phyloP scores from a whole-genome alignment of 805 yeast genomes.

The Wickerhamomyces sydowiorum region DNA sequence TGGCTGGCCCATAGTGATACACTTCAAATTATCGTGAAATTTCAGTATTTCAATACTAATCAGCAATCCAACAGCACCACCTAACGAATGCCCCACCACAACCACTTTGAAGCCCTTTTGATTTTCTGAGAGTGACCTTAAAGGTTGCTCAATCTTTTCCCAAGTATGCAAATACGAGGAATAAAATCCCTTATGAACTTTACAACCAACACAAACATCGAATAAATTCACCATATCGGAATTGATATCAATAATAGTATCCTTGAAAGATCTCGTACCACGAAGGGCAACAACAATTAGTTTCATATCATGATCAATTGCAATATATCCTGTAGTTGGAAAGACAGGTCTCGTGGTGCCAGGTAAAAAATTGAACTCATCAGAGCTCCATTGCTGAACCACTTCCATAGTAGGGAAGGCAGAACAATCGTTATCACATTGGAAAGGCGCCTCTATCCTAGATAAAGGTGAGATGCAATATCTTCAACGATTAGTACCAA shows the following conservation, averaged over 20 bases:
- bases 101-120: constrained; percentile 6
- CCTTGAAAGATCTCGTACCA: constrained; percentile 23
- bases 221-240: constrained; percentile 19
- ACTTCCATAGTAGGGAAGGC: constrained; percentile 17
- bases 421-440: constrained; percentile 19
- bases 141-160: neutral
- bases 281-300: constrained; percentile 12
- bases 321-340: constrained; percentile 21
- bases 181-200: constrained; percentile 20
- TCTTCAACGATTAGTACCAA: neutral
- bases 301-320: constrained; percentile 9
- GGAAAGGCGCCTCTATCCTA: constrained; percentile 15
- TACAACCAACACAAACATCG: constrained; percentile 9
- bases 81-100: constrained; percentile 23
- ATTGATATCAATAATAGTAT: constrained; percentile 18
- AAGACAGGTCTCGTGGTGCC: constrained; percentile 2
- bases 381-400: constrained; percentile 20
- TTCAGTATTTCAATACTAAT: constrained; percentile 4
- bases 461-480: constrained; percentile 21
- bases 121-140: neutral
- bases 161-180: constrained; percentile 11
- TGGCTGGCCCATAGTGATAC: constrained; percentile 24
- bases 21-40: neutral
- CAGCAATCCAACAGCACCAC: constrained; percentile 21
- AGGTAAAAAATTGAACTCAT: constrained; percentile 9